A percentile compares a stretch with the other conserved stretches of the same genome.
Conservation (phyloP, 192 early-diverging fungal species). For the Oehlia diaphana region DNA sequence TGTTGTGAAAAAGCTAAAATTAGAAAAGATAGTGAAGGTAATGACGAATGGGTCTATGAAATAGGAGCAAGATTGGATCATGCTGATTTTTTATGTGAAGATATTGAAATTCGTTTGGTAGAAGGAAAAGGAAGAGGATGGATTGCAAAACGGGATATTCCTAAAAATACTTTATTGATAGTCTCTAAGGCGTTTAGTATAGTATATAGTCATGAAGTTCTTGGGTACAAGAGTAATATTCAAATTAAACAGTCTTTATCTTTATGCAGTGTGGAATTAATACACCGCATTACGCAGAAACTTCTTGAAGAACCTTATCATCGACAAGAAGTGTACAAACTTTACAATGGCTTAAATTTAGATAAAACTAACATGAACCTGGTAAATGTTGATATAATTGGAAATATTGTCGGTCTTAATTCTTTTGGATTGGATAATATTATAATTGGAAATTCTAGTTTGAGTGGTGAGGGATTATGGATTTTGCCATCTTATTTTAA, state of each 20-base stretch:
- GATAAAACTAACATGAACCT: neutral
- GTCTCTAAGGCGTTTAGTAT: no score
- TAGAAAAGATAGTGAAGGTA: neutral
- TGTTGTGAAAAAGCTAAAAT: neutral
- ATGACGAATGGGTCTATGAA: neutral
- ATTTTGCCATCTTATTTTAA: neutral
- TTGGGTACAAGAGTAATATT: neutral
- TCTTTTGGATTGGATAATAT: neutral
- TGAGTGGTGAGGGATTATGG: neutral
- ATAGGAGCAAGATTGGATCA: neutral
- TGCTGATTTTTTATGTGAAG: slow-evolving; percentile 3
- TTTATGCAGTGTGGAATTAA: neutral
- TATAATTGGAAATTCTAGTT: neutral
- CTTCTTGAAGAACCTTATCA: neutral
- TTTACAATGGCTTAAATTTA: neutral
- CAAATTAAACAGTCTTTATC: neutral
- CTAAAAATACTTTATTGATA: neutral
- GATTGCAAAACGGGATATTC: neutral
- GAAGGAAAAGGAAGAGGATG: neutral
- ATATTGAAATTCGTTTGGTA: neutral
- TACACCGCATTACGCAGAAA: neutral
- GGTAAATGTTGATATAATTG: neutral
- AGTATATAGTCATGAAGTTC: neutral
- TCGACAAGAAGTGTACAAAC: neutral
- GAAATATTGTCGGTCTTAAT: neutral